Base-by-base conservation (phyloP, 176 grass and related monocot genomes). In the Melocanna baccifera region DNA sequence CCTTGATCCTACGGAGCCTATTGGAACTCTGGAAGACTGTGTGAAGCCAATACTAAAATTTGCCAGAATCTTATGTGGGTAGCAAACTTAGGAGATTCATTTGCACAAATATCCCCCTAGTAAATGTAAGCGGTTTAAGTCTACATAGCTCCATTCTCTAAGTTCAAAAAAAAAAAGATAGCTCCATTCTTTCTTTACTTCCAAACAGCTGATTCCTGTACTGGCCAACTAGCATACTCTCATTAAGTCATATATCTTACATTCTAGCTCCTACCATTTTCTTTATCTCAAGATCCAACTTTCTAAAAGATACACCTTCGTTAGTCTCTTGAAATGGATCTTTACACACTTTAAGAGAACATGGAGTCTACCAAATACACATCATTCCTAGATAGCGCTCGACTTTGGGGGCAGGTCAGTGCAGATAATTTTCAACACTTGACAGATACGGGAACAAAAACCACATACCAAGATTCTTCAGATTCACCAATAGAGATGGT, bases 291-390 rank as follows among this genome's bases (percentile, higher is more conserved):
- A 76, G 73, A 36, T 58, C 32, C 52, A 76, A 39, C 51, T 40
- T 77, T 13, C 75, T 41, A 61, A 18, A 77, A 64, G 12, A 64
- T 61, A 42, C 20, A 73, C 47, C 19, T 53, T 36, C 22, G 62
- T 26, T 47, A 22, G 28, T 53, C 67, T 18, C 28, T 19, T 52
- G 22, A 50, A 79, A 62, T 14, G 23, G 32, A 53, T 79, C 16
- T 73, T 52, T 39, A 61, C 10, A 77, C 39, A 37, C 5, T 59
- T n/a, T 20, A 68, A 28, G 37, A 81, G 37, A 67, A 81, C 34
- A 66, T 47, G 16, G 62, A 62, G 79, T 16, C 51, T 39, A 87
- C 20, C 14, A 6, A 85, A 66, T 71, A 82, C 65, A 72, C 46
- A 78, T 23, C 32, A 71, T 47, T 55, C 71, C 72, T 71, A 42